Evolutionary conservation across 768 basidiomycete species (phyloP).

Genomic region (Arthromyces matolae): DNA sequence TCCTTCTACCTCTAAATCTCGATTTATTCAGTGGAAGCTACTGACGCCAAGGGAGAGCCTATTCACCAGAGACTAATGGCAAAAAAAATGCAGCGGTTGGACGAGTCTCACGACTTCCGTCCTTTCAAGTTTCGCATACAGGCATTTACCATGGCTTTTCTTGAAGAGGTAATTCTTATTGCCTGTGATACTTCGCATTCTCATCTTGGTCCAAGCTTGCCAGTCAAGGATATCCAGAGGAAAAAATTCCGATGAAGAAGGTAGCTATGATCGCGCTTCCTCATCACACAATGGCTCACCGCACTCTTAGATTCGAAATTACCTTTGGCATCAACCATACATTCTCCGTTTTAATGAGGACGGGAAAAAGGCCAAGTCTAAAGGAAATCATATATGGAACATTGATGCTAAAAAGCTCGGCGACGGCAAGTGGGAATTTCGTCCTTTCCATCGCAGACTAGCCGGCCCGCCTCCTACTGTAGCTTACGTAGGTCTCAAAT

Average conservation of each 20-base stretch:
- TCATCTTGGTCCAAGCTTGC: slow-evolving; percentile 52
- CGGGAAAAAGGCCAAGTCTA: slow-evolving; percentile 98
- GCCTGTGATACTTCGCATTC: neutral
- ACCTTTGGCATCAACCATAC: slow-evolving; percentile 91
- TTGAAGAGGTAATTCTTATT: slow-evolving; percentile 68
- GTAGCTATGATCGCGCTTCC: too few relatives aligned
- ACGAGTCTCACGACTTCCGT: slow-evolving; percentile 94
- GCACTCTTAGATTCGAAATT: slow-evolving; percentile 71
- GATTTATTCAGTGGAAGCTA: slow-evolving; percentile 77
- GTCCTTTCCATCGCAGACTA: slow-evolving; percentile 84
- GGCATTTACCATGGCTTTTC: slow-evolving; percentile 93
- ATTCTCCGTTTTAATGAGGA: slow-evolving; percentile 98
- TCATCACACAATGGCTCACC: too few relatives aligned
- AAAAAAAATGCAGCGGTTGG: slow-evolving; percentile 96
- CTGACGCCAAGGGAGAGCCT: slow-evolving; percentile 91
- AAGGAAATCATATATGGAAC: slow-evolving; percentile 99
- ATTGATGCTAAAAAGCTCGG: slow-evolving; percentile 86
- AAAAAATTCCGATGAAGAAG: slow-evolving; percentile 96
- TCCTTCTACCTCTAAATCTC: slow-evolving; percentile 16
- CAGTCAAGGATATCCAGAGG: slow-evolving; percentile 83
- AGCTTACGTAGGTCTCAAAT: slow-evolving; percentile 77
- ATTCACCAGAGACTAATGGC: slow-evolving; percentile 99
- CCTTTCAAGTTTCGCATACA: slow-evolving; percentile 99
- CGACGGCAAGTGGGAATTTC: slow-evolving; percentile 81
- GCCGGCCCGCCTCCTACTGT: slow-evolving; percentile 78